A percentile compares a stretch with the other conserved stretches of the same genome.
Evolutionary conservation across 768 basidiomycete species (phyloP).

Genomic region (Paxillus involutus): DNA sequence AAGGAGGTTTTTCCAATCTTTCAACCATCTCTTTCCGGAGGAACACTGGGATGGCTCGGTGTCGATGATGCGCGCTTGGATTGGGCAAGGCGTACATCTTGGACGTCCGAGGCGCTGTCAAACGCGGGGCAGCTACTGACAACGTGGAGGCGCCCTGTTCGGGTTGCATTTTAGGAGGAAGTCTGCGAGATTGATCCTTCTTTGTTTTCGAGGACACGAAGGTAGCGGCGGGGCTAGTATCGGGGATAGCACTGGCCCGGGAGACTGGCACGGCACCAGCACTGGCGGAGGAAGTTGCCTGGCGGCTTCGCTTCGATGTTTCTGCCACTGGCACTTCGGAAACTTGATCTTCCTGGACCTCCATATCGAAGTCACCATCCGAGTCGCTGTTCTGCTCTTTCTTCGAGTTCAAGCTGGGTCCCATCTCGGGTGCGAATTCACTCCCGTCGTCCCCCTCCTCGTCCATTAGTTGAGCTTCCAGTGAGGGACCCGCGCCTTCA

Average conservation of each 20-base stretch:
- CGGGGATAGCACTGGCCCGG: not conserved
- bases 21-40: constrained; percentile 52
- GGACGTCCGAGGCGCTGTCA: constrained; percentile 12
- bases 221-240: not conserved
- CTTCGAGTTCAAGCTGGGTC: constrained; percentile 26
- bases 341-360: constrained; percentile 13
- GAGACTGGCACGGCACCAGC: not conserved
- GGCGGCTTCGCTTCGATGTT: constrained; percentile 10
- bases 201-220: constrained; percentile 8
- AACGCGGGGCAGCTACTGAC: constrained; percentile 5
- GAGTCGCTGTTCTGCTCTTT: constrained; percentile 34
- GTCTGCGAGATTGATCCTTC: constrained; percentile 17
- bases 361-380: constrained; percentile 26
- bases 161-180: constrained; percentile 14
- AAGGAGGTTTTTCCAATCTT: constrained; percentile 52
- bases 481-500: constrained; percentile 41
- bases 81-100: constrained; percentile 60
- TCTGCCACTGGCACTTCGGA: constrained; percentile 16
- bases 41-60: constrained; percentile 65
- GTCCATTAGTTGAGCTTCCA: constrained; percentile 8
- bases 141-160: constrained; percentile 2
- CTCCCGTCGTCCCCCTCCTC: constrained; percentile 44
- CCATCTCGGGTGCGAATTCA: constrained; percentile 51
- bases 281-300: constrained; percentile 1
- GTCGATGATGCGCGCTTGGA: constrained; percentile 71